A percentile compares a stretch with the other conserved stretches of the same genome.
phyloP scores from a whole-genome alignment of 306 rosid genomes.

The Rosa lucieae region DNA sequence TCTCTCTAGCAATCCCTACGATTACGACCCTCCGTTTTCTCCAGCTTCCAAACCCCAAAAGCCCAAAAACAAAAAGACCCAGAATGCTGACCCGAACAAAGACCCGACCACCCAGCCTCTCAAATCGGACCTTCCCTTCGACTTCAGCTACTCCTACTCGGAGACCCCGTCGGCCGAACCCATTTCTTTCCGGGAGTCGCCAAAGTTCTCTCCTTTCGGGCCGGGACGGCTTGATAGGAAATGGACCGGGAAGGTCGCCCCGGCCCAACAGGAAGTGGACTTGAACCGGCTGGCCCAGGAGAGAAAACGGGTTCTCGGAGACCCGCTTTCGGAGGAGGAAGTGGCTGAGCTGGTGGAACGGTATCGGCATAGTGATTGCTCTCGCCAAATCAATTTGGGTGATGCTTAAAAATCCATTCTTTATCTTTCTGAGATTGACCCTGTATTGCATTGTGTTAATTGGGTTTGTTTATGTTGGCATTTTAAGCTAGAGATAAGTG shows the following conservation, averaged over 20 bases:
- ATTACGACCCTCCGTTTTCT: conserved; percentile 78
- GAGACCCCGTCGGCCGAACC: conserved; percentile 57
- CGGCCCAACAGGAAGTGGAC: conserved; percentile 40
- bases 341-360: conserved; percentile 72
- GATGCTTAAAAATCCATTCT: background rate
- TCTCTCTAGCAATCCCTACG: conserved; percentile 19
- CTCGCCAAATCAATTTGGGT: conserved; percentile 85
- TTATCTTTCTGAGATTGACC: background rate
- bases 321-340: conserved; percentile 69
- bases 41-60: conserved; percentile 38
- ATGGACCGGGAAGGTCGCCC: conserved; percentile 79
- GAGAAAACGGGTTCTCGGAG: conserved; percentile 63
- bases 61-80: conserved; percentile 23
- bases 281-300: conserved; percentile 36
- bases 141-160: conserved; percentile 77
- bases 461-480: background rate
- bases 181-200: conserved; percentile 82
- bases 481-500: background rate
- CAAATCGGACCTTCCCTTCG: conserved; percentile 71
- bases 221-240: conserved; percentile 76
- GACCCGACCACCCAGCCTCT: conserved; percentile 43
- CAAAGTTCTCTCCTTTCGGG: conserved; percentile 84
- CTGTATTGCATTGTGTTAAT: background rate
- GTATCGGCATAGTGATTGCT: conserved; percentile 77
- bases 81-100: conserved; percentile 17